Conservation (phyloP, 106 monocot species). For the Dactylorhiza incarnata region DNA sequence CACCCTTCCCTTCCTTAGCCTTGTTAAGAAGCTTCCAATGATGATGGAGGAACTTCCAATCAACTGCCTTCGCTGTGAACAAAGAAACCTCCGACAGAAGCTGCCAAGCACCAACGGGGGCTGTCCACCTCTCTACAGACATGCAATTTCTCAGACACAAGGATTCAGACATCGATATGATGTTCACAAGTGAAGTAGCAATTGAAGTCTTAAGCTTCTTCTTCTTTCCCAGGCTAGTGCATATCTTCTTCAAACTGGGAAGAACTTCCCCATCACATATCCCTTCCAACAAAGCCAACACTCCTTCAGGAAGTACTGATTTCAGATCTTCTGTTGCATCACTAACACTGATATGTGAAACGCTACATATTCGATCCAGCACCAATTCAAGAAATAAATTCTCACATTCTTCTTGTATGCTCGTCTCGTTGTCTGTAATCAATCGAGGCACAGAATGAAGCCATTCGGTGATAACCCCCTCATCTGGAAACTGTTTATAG, state of each 20-base stretch:
- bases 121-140: constrained; percentile 72
- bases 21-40: constrained; percentile 92
- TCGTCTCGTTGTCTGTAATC: constrained; percentile 81
- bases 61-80: constrained; percentile 62
- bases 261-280: constrained; percentile 69
- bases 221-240: constrained; percentile 90
- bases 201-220: constrained; percentile 55
- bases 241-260: constrained; percentile 74
- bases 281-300: constrained; percentile 51
- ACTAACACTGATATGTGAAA: constrained; percentile 19
- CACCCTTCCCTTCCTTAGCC: constrained; percentile 20
- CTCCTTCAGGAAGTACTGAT: constrained; percentile 43
- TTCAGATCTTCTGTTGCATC: constrained; percentile 24
- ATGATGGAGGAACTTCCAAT: constrained; percentile 89
- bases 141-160: constrained; percentile 42
- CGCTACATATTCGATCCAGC: constrained; percentile 54
- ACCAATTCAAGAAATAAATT: constrained; percentile 92
- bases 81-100: constrained; percentile 80
- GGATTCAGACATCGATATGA: constrained; percentile 75
- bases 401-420: constrained; percentile 94
- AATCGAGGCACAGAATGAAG: constrained; percentile 76
- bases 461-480: constrained; percentile 64
- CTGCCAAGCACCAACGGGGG: constrained; percentile 85
- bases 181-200: constrained; percentile 62
- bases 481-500: constrained; percentile 60